phyloP scores from a whole-genome alignment of 768 basidiomycete genomes.

The Xerocomus spinulosus region DNA sequence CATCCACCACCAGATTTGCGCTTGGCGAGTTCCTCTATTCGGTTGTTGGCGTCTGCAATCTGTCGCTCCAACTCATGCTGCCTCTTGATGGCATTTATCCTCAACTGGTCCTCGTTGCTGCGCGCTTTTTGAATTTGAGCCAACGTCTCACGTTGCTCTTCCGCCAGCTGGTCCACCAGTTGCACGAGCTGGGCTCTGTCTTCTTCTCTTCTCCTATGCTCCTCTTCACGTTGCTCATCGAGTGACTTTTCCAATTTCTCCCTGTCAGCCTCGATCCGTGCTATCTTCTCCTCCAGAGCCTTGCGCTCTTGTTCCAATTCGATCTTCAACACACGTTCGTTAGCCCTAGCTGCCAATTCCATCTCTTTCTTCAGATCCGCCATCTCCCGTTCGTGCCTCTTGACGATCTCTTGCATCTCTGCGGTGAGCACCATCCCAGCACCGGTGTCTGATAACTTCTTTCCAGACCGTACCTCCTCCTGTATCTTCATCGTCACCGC shows the following conservation, averaged over 20 bases:
- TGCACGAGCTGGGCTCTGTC: neutral
- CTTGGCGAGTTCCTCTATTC: neutral
- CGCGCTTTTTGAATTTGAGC: neutral
- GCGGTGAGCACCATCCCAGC: constrained; percentile 44
- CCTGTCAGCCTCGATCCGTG: neutral
- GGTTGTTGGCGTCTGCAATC: neutral
- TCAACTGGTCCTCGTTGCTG: neutral
- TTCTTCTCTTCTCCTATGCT: neutral
- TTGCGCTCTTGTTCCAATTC: constrained; percentile 4
- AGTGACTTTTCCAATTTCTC: neutral
- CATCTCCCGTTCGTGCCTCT: constrained; percentile 39
- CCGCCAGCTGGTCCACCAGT: neutral
- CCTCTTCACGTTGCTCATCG: neutral
- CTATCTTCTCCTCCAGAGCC: constrained; percentile 3
- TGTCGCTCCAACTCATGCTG: neutral
- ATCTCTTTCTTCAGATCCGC: constrained; percentile 38
- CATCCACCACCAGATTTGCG: neutral
- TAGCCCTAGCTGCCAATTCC: constrained; percentile 33
- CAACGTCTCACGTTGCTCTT: neutral
- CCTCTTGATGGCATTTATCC: neutral
- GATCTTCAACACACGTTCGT: neutral
- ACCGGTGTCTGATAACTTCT: constrained; percentile 41
- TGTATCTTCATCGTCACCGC: constrained; percentile 43
- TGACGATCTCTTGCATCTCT: constrained; percentile 37
- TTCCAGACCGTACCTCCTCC: constrained; percentile 39